These are phyloP conservation scores for Monosporascus sp. DNA, from an alignment of 2,329 filamentous ascomycete genomes.

Conservation along the genomic window DNA sequence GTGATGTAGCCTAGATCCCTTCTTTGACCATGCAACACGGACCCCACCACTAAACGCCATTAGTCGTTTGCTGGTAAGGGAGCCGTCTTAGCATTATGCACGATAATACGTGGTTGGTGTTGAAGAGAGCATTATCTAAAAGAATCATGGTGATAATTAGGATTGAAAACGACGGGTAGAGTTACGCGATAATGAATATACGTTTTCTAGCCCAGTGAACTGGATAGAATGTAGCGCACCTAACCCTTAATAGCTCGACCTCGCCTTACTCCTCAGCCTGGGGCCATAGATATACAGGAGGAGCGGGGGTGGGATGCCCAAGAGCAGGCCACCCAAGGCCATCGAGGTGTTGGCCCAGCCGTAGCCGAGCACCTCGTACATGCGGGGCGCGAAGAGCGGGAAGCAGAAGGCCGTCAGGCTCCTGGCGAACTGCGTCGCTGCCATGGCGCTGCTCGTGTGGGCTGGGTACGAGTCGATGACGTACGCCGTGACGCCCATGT, in stretches of 20 bases:
- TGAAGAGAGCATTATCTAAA: too few species aligned
- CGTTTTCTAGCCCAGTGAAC: too few species aligned
- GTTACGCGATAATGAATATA: too few species aligned
- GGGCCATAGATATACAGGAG: slow-evolving; percentile 41
- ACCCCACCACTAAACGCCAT: too few species aligned
- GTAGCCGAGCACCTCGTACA: slow-evolving; percentile 34
- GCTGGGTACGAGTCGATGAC: slow-evolving; percentile 41
- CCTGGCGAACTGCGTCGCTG: slow-evolving; percentile 39
- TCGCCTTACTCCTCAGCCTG: slow-evolving; percentile 20
- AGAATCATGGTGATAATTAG: too few species aligned
- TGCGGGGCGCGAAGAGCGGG: slow-evolving; percentile 41
- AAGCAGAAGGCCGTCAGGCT: slow-evolving; percentile 44
- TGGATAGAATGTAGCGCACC: too few species aligned
- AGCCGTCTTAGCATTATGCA: too few species aligned
- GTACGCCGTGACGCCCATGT: slow-evolving; percentile 32
- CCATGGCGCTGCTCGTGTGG: slow-evolving; percentile 41
- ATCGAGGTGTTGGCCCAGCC: slow-evolving; percentile 39
- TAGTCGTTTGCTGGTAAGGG: too few species aligned
- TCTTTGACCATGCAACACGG: too few species aligned
- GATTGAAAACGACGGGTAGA: too few species aligned
- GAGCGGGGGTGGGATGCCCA: slow-evolving; percentile 36
- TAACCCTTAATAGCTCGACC: slow-evolving; percentile 10
- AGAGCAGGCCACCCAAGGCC: slow-evolving; percentile 35
- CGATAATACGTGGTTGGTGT: too few species aligned
- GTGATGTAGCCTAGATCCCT: too few species aligned